phyloP scores from a whole-genome alignment of 176 grass and related monocot species.

The Cocos nucifera region DNA sequence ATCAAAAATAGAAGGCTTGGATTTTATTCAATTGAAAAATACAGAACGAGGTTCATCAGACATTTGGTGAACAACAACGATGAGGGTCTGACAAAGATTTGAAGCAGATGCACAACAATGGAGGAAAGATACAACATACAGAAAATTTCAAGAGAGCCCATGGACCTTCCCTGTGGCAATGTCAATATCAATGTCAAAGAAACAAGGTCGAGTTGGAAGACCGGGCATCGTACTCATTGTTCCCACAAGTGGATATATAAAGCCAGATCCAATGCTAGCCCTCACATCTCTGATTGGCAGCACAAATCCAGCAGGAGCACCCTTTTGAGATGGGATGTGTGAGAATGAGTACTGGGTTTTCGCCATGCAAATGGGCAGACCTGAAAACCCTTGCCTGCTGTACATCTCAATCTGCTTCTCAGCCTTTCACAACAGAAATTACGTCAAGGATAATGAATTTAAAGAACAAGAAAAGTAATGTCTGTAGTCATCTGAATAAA shows the following conservation, averaged over 20 bases:
- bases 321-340: constrained; percentile 40
- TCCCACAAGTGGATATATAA: constrained; percentile 83
- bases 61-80: too few relatives aligned
- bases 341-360: constrained; percentile 98
- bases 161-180: constrained; percentile 52
- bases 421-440: constrained; percentile 30
- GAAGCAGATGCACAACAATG: too few relatives aligned
- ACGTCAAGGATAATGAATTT: not conserved
- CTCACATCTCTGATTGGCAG: constrained; percentile 84
- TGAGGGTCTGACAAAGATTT: too few relatives aligned
- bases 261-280: constrained; percentile 86
- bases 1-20: too few relatives aligned
- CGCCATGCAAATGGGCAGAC: constrained; percentile 91
- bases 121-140: too few relatives aligned
- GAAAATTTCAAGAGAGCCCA: constrained; percentile 51
- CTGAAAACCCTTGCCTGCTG: constrained; percentile 73
- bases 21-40: too few relatives aligned
- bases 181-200: constrained; percentile 73
- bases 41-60: too few relatives aligned
- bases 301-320: constrained; percentile 44
- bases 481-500: too few relatives aligned
- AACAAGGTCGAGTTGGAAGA: constrained; percentile 89
- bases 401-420: constrained; percentile 96
- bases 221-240: constrained; percentile 98
- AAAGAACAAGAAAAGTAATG: too few relatives aligned